Conservation (phyloP, 495 filamentous ascomycete species). For the Daldinia decipiens region DNA sequence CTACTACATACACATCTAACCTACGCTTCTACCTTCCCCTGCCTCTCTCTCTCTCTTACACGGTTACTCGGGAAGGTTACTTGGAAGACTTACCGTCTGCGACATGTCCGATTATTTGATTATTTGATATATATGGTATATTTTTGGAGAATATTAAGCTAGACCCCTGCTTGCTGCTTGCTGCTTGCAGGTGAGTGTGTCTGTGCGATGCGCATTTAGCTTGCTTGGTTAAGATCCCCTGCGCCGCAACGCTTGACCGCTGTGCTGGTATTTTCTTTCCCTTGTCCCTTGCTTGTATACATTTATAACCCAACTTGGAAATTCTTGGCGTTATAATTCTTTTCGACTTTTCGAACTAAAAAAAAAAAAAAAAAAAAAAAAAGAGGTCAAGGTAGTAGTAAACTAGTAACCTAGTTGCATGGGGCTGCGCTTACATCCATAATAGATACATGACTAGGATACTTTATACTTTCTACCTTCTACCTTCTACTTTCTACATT, state of each 20-base stretch:
- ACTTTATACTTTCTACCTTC: slow-evolving; percentile 4
- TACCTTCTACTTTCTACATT: slow-evolving; percentile 5
- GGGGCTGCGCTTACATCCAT: slow-evolving; percentile 36
- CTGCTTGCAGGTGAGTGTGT: slow-evolving; percentile 24
- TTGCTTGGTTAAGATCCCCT: slow-evolving; percentile 31
- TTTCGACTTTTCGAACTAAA: slow-evolving; percentile 5
- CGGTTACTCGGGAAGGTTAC: slow-evolving; percentile 1
- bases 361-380: neutral
- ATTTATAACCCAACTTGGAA: slow-evolving; percentile 27
- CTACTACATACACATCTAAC: too few relatives aligned
- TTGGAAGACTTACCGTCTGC: neutral
- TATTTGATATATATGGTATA: slow-evolving; percentile 1
- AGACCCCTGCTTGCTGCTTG: slow-evolving; percentile 31
- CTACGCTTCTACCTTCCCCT: neutral
- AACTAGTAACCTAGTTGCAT: slow-evolving; percentile 25
- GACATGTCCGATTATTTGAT: slow-evolving; percentile 5
- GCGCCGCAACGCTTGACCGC: slow-evolving; percentile 43
- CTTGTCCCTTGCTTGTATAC: too few relatives aligned
- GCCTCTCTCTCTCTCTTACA: neutral
- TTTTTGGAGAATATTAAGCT: slow-evolving; percentile 4
- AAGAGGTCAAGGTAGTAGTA: neutral
- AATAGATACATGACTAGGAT: slow-evolving; percentile 13
- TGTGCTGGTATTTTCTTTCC: slow-evolving; percentile 28
- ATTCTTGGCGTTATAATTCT: slow-evolving; percentile 28
- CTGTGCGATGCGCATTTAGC: slow-evolving; percentile 8